A percentile compares a stretch with the other conserved stretches of the same genome.
Evolutionary conservation across 306 rosid species (phyloP).

Genomic region (Rubus parviflorus): DNA sequence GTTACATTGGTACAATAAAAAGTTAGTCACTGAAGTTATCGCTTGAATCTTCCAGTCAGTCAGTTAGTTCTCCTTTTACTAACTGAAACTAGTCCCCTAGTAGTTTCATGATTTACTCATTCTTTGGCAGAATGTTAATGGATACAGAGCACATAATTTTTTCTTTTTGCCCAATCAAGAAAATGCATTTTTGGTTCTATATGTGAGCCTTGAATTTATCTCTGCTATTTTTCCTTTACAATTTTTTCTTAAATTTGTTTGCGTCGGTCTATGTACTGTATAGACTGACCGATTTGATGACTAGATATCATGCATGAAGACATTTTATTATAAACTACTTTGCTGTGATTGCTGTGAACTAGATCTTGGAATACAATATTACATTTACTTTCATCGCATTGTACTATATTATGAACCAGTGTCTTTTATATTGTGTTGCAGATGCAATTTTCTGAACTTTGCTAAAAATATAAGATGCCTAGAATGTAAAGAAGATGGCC

Average conservation of each 20-base stretch:
- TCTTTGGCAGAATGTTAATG: background rate
- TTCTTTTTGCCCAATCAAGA: background rate
- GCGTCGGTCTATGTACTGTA: background rate
- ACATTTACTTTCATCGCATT: background rate
- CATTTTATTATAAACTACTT: background rate
- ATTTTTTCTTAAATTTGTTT: background rate
- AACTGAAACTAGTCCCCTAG: too few relatives aligned
- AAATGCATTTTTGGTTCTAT: background rate
- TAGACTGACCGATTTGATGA: background rate
- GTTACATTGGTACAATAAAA: too few relatives aligned
- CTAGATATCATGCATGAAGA: background rate
- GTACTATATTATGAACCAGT: constrained; percentile 8
- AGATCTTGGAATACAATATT: background rate
- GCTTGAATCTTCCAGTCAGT: too few relatives aligned
- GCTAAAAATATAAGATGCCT: constrained; percentile 59
- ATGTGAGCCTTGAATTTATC: background rate
- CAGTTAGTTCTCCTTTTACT: too few relatives aligned
- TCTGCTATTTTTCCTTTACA: background rate
- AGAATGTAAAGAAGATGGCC: constrained; percentile 60
- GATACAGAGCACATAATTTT: background rate
- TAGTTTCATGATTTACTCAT: background rate
- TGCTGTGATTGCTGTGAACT: background rate
- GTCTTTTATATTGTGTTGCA: constrained; percentile 36
- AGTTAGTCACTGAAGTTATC: too few relatives aligned
- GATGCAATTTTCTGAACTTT: constrained; percentile 86